phyloP scores from a whole-genome alignment of 257 asterid species.

The Solanum etuberosum region DNA sequence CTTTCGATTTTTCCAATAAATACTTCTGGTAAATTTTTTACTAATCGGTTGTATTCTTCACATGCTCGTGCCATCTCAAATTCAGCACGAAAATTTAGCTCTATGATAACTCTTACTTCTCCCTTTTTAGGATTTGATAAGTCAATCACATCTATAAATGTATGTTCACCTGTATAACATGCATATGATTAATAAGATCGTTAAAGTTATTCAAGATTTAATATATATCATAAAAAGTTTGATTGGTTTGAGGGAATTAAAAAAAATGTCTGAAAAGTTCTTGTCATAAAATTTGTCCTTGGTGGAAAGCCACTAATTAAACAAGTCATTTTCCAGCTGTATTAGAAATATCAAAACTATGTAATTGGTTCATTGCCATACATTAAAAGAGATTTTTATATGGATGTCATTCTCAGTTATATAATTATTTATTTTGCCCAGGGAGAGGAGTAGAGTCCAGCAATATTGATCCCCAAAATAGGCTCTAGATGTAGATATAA shows the following conservation, averaged over 20 bases:
- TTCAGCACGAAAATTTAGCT: conserved; percentile 53
- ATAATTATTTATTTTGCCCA: neutral
- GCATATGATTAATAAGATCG: neutral
- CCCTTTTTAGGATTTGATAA: conserved; percentile 42
- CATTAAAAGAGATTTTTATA: neutral
- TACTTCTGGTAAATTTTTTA: conserved; percentile 47
- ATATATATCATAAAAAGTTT: neutral
- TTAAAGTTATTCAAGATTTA: neutral
- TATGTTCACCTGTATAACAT: conserved; percentile 59
- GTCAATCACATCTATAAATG: conserved; percentile 68
- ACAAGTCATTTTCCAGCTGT: neutral
- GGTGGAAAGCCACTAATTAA: neutral
- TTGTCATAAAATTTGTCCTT: neutral
- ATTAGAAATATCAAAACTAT: neutral
- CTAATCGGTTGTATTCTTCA: conserved; percentile 56
- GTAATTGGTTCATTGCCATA: neutral
- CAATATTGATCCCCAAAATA: too few species aligned
- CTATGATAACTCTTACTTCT: conserved; percentile 59
- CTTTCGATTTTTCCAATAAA: conserved; percentile 73
- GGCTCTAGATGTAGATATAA: neutral
- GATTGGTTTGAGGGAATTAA: too few species aligned
- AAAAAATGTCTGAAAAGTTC: neutral
- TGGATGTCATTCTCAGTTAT: neutral
- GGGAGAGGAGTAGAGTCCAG: too few species aligned
- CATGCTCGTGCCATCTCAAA: conserved; percentile 82